Evolutionary conservation across 2,329 filamentous ascomycete genomes (phyloP).

Genomic region (Incumbomyces lentus): DNA sequence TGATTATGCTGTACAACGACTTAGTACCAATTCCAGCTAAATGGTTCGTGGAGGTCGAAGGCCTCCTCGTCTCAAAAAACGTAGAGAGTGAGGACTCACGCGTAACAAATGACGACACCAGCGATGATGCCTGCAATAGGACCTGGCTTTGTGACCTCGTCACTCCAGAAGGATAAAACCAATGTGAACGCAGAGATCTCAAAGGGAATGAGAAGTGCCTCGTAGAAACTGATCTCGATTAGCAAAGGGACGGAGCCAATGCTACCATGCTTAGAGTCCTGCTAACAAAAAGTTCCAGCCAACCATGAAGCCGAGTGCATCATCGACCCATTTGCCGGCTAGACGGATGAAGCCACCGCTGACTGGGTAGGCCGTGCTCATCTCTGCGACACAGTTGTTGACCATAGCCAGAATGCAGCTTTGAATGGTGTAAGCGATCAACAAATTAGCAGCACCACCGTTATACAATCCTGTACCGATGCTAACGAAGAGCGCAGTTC

Average conservation of each 20-base stretch:
- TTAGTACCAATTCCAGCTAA: neutral
- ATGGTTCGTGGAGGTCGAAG: neutral
- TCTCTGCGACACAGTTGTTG: constrained; percentile 34
- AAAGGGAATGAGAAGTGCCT: constrained; percentile 29
- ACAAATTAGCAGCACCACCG: constrained; percentile 28
- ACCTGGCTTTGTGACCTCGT: constrained; percentile 21
- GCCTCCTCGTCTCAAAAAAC: no score
- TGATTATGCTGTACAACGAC: constrained; percentile 38
- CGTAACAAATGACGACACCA: constrained; percentile 30
- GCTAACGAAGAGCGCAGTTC: constrained; percentile 30
- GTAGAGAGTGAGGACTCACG: constrained; percentile 14
- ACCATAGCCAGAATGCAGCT: constrained; percentile 22
- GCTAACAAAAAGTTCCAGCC: constrained; percentile 37
- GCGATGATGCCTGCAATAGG: constrained; percentile 29
- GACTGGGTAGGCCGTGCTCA: constrained; percentile 29
- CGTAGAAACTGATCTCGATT: constrained; percentile 26
- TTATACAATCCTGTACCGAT: constrained; percentile 29
- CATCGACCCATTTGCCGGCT: constrained; percentile 35
- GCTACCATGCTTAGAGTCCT: constrained; percentile 26
- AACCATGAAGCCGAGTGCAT: constrained; percentile 33
- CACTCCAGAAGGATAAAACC: constrained; percentile 31
- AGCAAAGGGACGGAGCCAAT: neutral
- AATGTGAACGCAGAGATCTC: constrained; percentile 33
- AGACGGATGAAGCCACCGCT: constrained; percentile 7
- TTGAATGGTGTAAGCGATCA: constrained; percentile 27